phyloP scores from a whole-genome alignment of 352 stramenopile species.

The Plasmopara viticola region DNA sequence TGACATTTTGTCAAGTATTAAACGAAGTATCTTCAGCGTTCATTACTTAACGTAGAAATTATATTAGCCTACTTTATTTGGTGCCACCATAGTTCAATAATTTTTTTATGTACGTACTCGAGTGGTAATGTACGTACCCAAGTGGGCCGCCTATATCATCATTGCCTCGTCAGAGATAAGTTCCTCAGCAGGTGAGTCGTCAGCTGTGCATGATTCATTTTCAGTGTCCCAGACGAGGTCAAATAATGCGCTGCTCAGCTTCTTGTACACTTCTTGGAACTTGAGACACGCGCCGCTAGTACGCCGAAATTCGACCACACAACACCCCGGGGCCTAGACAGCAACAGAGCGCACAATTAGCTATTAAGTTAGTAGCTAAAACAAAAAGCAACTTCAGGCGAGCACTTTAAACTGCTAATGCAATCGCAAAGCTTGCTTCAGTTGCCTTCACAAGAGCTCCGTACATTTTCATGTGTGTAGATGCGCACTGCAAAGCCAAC shows the following conservation, averaged over 20 bases:
- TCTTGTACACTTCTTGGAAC: slow-evolving; percentile 72
- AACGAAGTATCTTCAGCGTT: too few species aligned
- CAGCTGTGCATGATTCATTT: slow-evolving; percentile 16
- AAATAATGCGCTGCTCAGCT: slow-evolving; percentile 42
- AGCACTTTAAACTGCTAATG: slow-evolving; percentile 18
- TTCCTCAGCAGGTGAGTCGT: slow-evolving; percentile 46
- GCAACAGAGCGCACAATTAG: slow-evolving; percentile 6
- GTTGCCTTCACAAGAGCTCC: slow-evolving; percentile 17
- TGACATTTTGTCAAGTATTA: too few species aligned
- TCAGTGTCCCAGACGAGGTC: slow-evolving; percentile 55
- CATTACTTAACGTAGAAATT: too few species aligned
- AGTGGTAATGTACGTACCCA: slow-evolving; percentile 8
- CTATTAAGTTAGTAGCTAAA: slow-evolving; percentile 19
- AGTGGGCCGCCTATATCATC: slow-evolving; percentile 55
- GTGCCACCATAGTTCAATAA: too few species aligned
- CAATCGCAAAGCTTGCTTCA: slow-evolving; percentile 13
- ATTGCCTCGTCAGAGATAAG: slow-evolving; percentile 75
- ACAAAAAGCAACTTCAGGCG: slow-evolving; percentile 15
- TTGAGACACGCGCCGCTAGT: slow-evolving; percentile 61
- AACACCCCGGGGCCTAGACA: slow-evolving; percentile 39
- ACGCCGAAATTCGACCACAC: slow-evolving; percentile 68
- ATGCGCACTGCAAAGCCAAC: slow-evolving; percentile 56
- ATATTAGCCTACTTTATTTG: too few species aligned
- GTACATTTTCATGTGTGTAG: slow-evolving; percentile 71
- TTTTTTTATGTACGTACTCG: neutral